phyloP scores from a whole-genome alignment of 305 asterid genomes.

The Solanum aculeatissimum region DNA sequence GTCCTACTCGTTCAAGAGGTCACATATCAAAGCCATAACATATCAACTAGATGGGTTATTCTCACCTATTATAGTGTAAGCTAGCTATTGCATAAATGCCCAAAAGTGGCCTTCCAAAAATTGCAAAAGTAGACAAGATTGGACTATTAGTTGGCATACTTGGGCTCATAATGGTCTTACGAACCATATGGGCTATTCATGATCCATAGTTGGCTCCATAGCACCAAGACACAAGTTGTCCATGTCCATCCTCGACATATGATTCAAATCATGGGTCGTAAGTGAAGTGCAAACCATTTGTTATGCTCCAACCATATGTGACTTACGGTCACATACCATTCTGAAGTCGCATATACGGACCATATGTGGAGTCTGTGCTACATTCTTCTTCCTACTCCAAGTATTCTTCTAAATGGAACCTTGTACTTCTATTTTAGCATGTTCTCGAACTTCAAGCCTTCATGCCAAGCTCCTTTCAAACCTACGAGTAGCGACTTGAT shows the following conservation, averaged over 20 bases:
- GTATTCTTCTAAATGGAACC: not conserved
- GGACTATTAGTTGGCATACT: not conserved
- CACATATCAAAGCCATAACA: not conserved
- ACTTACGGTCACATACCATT: not conserved
- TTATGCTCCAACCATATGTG: not conserved
- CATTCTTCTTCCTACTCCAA: not conserved
- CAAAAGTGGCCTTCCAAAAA: not conserved
- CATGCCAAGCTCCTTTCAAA: not conserved
- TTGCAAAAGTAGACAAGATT: not conserved
- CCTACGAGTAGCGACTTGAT: not conserved
- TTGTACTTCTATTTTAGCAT: not conserved
- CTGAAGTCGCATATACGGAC: not conserved
- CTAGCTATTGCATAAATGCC: not conserved
- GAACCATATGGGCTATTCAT: not conserved
- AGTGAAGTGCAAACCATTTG: not conserved
- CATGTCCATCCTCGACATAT: not conserved
- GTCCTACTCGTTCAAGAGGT: not conserved
- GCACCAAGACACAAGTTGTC: not conserved
- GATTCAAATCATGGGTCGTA: not conserved
- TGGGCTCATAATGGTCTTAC: not conserved
- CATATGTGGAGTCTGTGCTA: not conserved
- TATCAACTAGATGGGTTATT: not conserved
- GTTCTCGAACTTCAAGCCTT: not conserved
- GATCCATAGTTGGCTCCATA: not conserved
- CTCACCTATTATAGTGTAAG: not conserved